Evolutionary conservation across 2,329 filamentous ascomycete genomes (phyloP), one percentile per base, ranked within the genome.

Genomic region (Podosphaera xanthii): DNA sequence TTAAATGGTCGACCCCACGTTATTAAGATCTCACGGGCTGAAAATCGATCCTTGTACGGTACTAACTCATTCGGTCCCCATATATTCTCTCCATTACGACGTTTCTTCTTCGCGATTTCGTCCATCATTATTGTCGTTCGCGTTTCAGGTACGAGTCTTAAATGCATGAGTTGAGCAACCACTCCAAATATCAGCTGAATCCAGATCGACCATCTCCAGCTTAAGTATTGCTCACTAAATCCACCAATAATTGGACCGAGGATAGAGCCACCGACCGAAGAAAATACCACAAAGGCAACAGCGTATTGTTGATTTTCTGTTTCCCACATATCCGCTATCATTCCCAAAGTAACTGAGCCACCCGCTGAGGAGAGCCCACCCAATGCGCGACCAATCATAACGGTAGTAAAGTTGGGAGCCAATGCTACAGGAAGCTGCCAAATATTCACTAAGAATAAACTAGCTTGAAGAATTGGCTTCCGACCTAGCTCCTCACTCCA

Each of bases 401-500:
- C 74, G 6, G 81, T 77, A 4, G 75, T 79, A 62, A 87, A 89
- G 68, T 89, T 89, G 7, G 80, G 81, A 0, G 85, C 84, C 48
- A 89, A 71, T 0, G 78, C 85, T 36, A 87, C 83, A 3, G 83
- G 83, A 0, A 89, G 69, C 63, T 87, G 83, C 75, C 78, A 92
- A 59, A 91, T 70, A 65, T 92, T 92, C 70, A 90, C 85, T 9
- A 92, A 72, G 63, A 85, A 77, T 59, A 92, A 72, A 44, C 81
- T 86, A 33, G 77, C 71, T 74, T 91, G 87, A 31, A 91, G 75
- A 59, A 92, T 78, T 1, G 83, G 83, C 73, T 82, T 85, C 57
- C 87, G 80, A 30, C 87, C 87, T 57, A 91, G 75, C 66, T 92
- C 87, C 69, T 94, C 87, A 53, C 81, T 86, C 85, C 87, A 92